phyloP scores from a whole-genome alignment of 139 green algal species.

The Bryopsis sp. region DNA sequence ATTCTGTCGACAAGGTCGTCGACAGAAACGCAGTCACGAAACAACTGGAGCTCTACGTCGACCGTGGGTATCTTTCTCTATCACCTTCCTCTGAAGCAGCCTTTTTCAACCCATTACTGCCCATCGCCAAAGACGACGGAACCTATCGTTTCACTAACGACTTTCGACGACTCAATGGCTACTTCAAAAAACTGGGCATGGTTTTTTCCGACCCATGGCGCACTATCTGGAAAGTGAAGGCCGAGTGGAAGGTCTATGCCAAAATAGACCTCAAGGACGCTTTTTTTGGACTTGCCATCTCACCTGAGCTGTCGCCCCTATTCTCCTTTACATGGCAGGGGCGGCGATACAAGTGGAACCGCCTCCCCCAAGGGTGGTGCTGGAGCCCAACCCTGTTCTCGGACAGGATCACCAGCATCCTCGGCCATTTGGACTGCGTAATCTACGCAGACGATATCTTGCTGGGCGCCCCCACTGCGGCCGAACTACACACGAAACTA shows the following conservation, averaged over 20 bases:
- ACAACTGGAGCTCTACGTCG: constrained; percentile 7
- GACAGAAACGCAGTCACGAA: background rate
- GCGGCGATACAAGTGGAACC: background rate
- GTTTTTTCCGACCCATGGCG: constrained; percentile 5
- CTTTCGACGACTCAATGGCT: constrained; percentile 9
- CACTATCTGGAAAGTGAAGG: background rate
- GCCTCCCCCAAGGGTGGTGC: constrained; percentile 14
- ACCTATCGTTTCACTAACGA: constrained; percentile 18
- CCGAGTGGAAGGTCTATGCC: constrained; percentile 6
- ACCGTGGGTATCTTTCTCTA: background rate
- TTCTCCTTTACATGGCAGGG: constrained; percentile 16
- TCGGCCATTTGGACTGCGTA: background rate
- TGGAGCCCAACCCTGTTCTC: constrained; percentile 18
- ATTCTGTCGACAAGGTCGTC: background rate
- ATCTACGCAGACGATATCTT: constrained; percentile 8
- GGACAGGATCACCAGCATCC: constrained; percentile 7
- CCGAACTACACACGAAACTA: background rate
- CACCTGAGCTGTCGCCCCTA: background rate
- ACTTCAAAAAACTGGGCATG: constrained; percentile 5
- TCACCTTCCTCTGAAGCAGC: background rate
- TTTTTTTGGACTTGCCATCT: constrained; percentile 12
- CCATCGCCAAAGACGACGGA: constrained; percentile 3
- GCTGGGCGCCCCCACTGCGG: background rate
- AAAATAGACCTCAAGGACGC: constrained; percentile 19
- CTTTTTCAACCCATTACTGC: constrained; percentile 4